Percentiles rank a stretch among this genome's conserved stretches.
Evolutionary conservation across 306 rosid genomes (phyloP).

Genomic region (Trifolium repens): DNA sequence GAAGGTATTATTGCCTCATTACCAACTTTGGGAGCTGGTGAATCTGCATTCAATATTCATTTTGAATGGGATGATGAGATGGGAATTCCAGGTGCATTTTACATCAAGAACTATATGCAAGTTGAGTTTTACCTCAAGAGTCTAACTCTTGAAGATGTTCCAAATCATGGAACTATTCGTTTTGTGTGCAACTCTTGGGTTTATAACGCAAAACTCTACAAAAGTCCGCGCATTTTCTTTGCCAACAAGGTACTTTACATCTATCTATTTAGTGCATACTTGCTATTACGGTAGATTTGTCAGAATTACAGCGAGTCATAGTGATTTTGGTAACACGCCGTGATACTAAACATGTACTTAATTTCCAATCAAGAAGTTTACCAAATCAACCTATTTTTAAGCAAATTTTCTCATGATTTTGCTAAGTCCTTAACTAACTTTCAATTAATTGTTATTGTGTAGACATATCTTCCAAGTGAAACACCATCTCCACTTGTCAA

Average conservation of each 20-base stretch:
- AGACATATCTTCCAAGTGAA: conserved; percentile 68
- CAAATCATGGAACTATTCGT: conserved; percentile 62
- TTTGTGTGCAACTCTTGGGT: conserved; percentile 89
- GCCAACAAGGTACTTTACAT: conserved; percentile 61
- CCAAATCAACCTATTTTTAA: not conserved
- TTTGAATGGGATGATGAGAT: conserved; percentile 62
- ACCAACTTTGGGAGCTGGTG: conserved; percentile 55
- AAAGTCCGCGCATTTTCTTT: conserved; percentile 68
- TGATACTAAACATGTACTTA: not conserved
- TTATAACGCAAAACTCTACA: conserved; percentile 59
- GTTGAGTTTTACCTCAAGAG: conserved; percentile 67
- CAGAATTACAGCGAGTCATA: not conserved
- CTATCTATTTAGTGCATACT: not conserved
- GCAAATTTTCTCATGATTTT: no score
- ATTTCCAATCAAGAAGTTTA: not conserved
- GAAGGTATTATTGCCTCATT: conserved; percentile 52
- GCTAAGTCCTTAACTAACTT: not conserved
- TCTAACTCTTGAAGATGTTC: conserved; percentile 67
- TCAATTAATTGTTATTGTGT: conserved; percentile 8
- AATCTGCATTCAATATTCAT: conserved; percentile 54
- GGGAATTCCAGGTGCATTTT: conserved; percentile 78
- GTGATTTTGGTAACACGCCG: not conserved
- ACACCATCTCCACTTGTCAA: conserved; percentile 63
- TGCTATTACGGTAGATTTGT: not conserved
- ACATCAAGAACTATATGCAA: conserved; percentile 62